Base-by-base conservation (phyloP, 129 eudicot genomes). In the Pittosporum tobira region DNA sequence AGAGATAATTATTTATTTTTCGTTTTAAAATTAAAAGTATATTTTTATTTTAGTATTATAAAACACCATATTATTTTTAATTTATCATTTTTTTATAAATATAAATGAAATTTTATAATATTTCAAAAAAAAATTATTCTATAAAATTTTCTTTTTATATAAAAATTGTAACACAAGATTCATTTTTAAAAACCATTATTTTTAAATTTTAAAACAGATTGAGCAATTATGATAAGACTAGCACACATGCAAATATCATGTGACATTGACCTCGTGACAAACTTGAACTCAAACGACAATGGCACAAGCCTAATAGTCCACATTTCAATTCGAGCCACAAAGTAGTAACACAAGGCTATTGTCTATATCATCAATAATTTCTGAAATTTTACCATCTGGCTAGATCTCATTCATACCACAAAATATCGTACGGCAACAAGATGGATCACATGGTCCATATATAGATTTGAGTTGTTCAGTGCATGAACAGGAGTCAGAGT, bases 291-390 rank as follows among this genome's bases (percentile, higher is more conserved):
- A 26, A 47, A 27, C 12, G 71, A 66, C 71, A 66, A 20, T 6
- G n/a, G 23, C 63, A 66, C 63, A 47, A 55, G 71, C 51, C 45
- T 18, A 55, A 20, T 29, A n/a, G 63, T 40, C 56, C 62, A 29
- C 19, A 43, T 21, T 51, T 38, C 69, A 64, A 52, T 52, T 22
- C 3, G 25, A 38, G 21, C 53, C 64, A 45, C 50, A 55, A 66
- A 44, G 36, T 38, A 3, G 45, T 28, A 16, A 27, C 47, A 50
- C 22, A 4, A 42, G 20, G 16, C 10, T 15, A 12, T 26, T 43
- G 60, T 16, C 51, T 25, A 2, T n/a, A n/a, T 6, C 13, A 18
- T 6, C 71, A 66, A 66, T 66, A 66, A 66, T 66, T 42, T 44
- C 48, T 5, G 12, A 11, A 31, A 25, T 23, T 48, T 61, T 30